Conservation (phyloP, 2,329 filamentous ascomycete genomes). For the Nectriaceae sp. region DNA sequence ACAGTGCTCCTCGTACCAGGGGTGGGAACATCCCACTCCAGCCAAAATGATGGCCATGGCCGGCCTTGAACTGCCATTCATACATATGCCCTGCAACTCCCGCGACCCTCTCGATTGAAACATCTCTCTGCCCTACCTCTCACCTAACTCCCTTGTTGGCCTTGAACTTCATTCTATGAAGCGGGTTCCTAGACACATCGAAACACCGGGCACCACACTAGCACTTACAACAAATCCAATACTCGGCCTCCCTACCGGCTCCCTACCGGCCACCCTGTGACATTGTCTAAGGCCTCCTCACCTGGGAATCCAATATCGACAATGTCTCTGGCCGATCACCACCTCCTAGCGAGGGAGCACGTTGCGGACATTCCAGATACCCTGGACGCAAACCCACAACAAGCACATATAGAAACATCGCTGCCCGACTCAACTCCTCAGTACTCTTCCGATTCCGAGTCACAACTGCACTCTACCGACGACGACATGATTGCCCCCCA, state of each 20-base stretch:
- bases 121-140: constrained; percentile 1
- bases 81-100: constrained; percentile 21
- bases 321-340: not conserved
- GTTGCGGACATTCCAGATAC: not conserved
- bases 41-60: not conserved
- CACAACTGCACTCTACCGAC: constrained; percentile 15
- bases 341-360: not conserved
- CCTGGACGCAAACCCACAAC: not conserved
- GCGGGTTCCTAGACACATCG: not conserved
- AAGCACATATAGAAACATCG: not conserved
- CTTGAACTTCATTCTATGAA: not conserved
- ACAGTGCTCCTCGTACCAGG: constrained; percentile 24
- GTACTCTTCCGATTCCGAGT: constrained; percentile 22
- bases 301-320: constrained; percentile 23
- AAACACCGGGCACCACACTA: not conserved
- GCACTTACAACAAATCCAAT: not conserved
- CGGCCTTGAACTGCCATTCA: constrained; percentile 12
- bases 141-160: not conserved
- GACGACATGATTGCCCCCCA: constrained; percentile 33
- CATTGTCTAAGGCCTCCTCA: not conserved
- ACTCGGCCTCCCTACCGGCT: not conserved
- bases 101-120: constrained; percentile 10
- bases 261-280: not conserved
- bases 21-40: constrained; percentile 17
- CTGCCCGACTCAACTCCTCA: constrained; percentile 20